Evolutionary conservation across 2,329 filamentous ascomycete species (phyloP), one percentile per base, ranked within the genome.

Genomic region (Raffaelea ambrosiae): DNA sequence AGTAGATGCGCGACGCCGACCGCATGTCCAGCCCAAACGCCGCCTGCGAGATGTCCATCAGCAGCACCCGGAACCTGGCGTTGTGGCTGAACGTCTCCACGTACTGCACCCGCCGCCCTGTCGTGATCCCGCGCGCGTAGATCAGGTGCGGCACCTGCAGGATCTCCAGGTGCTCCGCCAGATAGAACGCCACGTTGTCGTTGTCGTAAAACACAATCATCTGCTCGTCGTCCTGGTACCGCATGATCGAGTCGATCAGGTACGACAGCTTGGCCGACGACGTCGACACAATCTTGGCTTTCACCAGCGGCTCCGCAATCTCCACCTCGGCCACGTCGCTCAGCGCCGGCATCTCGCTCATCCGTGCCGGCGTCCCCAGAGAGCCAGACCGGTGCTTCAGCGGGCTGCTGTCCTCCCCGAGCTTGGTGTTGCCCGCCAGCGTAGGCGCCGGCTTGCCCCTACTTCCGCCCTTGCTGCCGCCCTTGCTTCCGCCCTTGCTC

Each of bases 181-280:
- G 77, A 66, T 94, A 95, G 63, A 79, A 95, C 1, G 88, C 90
- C 2, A 86, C 76, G 56, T 95, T 91, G 51, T 93, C 85, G 29
- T 86, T 84, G 51, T 95, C 88, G 61, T 95, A 96, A 63, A 97
- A 97, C 10, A 96, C 77, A 46, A 96, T 79, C 3, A 94, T 93
- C 63, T 96, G 95, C 58, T 95, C 89, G 0, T 75, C 66, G 1
- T 72, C 64, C 46, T 93, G 79, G 52, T 90, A 72, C 46, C 76
- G 70, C 5, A 82, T 63, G 13, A 96, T 81, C 29, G 79, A 74
- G 47, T 89, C 84, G 18, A 95, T 68, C 5, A 96, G 70, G 58
- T 96, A 95, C 3, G 86, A 90, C 3, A 96, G 71, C 63, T 97
- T 97, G 0, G 86, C 81, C 0, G 90, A 96, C 0, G 82, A 79